phyloP scores from a whole-genome alignment of 148 eudicot genomes.

The Rhododendron molle region DNA sequence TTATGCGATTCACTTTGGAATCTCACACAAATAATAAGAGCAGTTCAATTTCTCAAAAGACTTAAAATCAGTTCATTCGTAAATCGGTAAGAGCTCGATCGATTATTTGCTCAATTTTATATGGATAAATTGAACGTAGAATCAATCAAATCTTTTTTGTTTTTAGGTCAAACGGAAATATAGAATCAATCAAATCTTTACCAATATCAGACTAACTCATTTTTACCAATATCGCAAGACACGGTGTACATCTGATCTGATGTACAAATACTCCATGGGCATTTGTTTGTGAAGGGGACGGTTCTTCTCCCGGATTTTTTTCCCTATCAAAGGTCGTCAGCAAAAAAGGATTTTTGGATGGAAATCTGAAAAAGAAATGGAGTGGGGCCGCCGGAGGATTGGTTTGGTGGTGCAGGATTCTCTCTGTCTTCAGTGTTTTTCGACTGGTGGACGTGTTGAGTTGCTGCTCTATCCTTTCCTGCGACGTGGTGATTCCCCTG shows the following conservation, averaged over 20 bases:
- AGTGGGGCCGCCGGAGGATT: background rate
- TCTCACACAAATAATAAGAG: too few relatives aligned
- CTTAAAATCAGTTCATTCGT: too few relatives aligned
- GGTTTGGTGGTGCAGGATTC: background rate
- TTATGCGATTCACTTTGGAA: fast-evolving
- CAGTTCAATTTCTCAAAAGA: too few relatives aligned
- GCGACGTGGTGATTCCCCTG: background rate
- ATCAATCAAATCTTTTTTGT: too few relatives aligned
- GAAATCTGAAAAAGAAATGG: background rate
- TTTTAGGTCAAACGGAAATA: too few relatives aligned
- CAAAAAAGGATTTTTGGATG: background rate
- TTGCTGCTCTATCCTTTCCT: background rate
- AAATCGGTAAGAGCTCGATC: too few relatives aligned
- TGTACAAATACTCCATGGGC: background rate
- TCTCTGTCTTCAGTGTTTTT: background rate
- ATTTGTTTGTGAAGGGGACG: background rate
- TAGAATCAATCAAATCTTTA: too few relatives aligned
- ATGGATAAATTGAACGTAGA: too few relatives aligned
- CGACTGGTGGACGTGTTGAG: background rate
- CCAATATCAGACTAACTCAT: too few relatives aligned
- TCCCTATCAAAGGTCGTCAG: background rate
- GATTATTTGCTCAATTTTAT: too few relatives aligned
- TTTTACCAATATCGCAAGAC: too few relatives aligned
- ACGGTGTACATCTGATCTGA: too few relatives aligned
- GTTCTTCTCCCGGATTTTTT: background rate